These are phyloP conservation scores for Curvularia verruculosa DNA, from an alignment of 2,329 filamentous ascomycete species.

Conservation along the genomic window DNA sequence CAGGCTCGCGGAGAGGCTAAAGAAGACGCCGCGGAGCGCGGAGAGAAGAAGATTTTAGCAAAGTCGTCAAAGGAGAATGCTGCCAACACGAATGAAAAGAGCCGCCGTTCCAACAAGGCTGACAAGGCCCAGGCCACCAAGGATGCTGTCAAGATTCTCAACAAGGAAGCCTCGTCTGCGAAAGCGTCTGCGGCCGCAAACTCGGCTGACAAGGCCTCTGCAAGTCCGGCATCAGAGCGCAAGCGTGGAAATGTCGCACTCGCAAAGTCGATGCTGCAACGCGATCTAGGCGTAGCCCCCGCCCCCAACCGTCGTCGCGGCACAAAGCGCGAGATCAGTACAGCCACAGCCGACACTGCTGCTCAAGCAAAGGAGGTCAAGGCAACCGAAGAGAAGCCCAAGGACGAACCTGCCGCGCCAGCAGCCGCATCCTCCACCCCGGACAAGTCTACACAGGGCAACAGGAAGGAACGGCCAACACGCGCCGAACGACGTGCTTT, in stretches of 20 bases:
- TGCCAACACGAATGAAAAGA: conserved; percentile 46
- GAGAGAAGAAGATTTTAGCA: conserved; percentile 46
- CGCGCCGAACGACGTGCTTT: conserved; percentile 48
- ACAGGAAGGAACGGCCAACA: conserved; percentile 49
- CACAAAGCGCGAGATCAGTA: conserved; percentile 45
- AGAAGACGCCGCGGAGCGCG: conserved; percentile 64
- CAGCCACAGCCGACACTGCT: conserved; percentile 26
- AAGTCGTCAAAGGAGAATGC: conserved; percentile 45
- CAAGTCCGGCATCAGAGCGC: conserved; percentile 53
- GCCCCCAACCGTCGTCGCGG: conserved; percentile 52
- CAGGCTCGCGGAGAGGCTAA: conserved; percentile 65
- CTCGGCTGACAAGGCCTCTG: conserved; percentile 46
- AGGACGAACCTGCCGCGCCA: conserved; percentile 30
- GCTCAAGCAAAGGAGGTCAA: conserved; percentile 36
- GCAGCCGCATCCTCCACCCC: conserved; percentile 19
- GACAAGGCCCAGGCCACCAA: conserved; percentile 71
- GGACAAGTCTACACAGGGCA: conserved; percentile 38
- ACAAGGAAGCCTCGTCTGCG: conserved; percentile 53
- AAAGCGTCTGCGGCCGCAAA: conserved; percentile 34
- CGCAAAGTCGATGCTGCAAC: conserved; percentile 65
- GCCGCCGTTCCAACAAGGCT: conserved; percentile 43
- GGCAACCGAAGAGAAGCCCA: conserved; percentile 36
- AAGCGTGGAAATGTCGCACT: conserved; percentile 61
- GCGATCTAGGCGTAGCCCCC: conserved; percentile 63
- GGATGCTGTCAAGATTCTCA: conserved; percentile 65